Conservation (phyloP, 2,329 filamentous ascomycete species). For the Alternaria brassicae region DNA sequence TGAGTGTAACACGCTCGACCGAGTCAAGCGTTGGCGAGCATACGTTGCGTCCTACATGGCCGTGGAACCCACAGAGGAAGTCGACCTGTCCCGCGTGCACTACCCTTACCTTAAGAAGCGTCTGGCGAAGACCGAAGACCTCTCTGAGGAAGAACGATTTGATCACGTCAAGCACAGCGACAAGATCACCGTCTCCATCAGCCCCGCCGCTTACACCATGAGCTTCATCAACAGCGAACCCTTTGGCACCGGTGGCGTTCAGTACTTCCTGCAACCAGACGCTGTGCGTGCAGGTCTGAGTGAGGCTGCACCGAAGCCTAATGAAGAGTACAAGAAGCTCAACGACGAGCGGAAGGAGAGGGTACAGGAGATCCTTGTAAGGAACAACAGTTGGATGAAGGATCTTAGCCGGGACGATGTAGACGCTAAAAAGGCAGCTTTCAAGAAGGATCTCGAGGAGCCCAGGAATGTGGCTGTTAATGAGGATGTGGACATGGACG, state of each 20-base stretch:
- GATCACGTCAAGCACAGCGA: conserved; percentile 48
- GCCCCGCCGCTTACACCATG: conserved; percentile 53
- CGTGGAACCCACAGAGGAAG: conserved; percentile 75
- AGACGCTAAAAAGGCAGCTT: conserved; percentile 52
- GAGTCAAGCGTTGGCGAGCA: conserved; percentile 81
- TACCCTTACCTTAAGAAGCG: conserved; percentile 54
- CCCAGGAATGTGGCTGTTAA: conserved; percentile 24
- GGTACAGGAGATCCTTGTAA: conserved; percentile 52
- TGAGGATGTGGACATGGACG: conserved; percentile 47
- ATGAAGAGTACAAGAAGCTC: conserved; percentile 41
- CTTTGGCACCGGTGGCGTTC: conserved; percentile 41
- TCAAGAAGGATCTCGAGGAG: conserved; percentile 43
- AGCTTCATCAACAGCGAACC: conserved; percentile 53
- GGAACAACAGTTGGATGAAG: conserved; percentile 57
- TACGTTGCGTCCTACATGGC: conserved; percentile 93
- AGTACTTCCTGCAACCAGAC: conserved; percentile 53
- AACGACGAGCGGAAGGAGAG: conserved; percentile 45
- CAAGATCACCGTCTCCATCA: conserved; percentile 55
- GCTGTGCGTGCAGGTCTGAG: conserved; percentile 44
- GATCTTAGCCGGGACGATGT: conserved; percentile 56
- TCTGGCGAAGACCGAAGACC: conserved; percentile 45
- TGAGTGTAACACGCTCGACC: conserved; percentile 73
- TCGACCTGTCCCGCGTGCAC: conserved; percentile 44
- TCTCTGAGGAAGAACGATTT: conserved; percentile 40
- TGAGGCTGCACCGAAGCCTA: conserved; percentile 44